Percentiles rank a stretch among this genome's conserved stretches.
phyloP scores from a whole-genome alignment of 805 yeast species.

The Nakazawaea wyomingensis region DNA sequence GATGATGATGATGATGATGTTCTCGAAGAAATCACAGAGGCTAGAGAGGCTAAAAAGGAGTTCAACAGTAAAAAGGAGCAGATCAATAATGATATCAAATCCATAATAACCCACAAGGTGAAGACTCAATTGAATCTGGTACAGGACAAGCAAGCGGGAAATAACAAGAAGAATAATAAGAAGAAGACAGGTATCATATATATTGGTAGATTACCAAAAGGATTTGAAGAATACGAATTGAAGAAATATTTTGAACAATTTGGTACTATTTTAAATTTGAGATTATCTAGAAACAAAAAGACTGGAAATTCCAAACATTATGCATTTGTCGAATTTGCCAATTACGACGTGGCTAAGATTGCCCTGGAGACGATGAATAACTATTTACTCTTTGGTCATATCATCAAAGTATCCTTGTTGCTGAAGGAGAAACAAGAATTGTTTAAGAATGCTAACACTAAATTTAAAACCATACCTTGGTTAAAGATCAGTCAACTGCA shows the following conservation, averaged over 20 bases:
- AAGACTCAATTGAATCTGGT: slow-evolving; percentile 17
- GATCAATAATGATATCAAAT: slow-evolving; percentile 18
- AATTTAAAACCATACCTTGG: slow-evolving; percentile 58
- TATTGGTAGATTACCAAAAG: slow-evolving; percentile 89
- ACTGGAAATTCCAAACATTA: slow-evolving; percentile 90
- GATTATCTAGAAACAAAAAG: slow-evolving; percentile 82
- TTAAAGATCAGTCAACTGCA: slow-evolving; percentile 44
- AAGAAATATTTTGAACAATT: slow-evolving; percentile 83
- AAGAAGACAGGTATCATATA: slow-evolving; percentile 65
- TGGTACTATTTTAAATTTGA: slow-evolving; percentile 74
- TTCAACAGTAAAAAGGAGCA: slow-evolving; percentile 2
- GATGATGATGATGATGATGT: slow-evolving; percentile 1
- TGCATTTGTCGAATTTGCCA: slow-evolving; percentile 82
- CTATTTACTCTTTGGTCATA: slow-evolving; percentile 82
- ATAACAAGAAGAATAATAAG: slow-evolving; percentile 18
- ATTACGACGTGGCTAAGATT: slow-evolving; percentile 69
- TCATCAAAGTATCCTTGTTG: slow-evolving; percentile 54
- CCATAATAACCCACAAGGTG: slow-evolving; percentile 17
- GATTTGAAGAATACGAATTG: slow-evolving; percentile 80
- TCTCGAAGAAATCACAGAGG: not conserved
- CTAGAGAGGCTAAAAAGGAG: slow-evolving; percentile 5
- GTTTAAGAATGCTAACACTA: slow-evolving; percentile 51
- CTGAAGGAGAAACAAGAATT: slow-evolving; percentile 55
- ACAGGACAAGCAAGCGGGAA: slow-evolving; percentile 17
- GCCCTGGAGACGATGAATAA: slow-evolving; percentile 97